Base-by-base conservation (phyloP, 208 protist species). In the Trypanosomatidae sp. region DNA sequence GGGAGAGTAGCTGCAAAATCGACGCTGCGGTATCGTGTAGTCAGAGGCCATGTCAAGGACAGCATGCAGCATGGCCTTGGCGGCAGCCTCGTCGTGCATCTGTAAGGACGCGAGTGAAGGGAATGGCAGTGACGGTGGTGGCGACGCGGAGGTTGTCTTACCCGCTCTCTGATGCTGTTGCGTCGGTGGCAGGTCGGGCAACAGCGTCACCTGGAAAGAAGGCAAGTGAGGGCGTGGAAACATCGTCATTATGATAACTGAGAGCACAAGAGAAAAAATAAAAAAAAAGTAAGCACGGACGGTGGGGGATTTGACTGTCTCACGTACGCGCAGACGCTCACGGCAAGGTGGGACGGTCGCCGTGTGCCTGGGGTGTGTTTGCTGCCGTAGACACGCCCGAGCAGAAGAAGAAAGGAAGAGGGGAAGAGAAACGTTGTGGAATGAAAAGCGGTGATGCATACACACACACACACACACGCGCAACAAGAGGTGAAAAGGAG, bases 1-100 rank as follows among this genome's bases (percentile, higher is more conserved):
- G 0, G 80, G 79, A 1, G 84, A 83, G 80, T 93, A 93, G 53
- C 68, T 65, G 12, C 36, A 66, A 41, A 87, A 87, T 22, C 70
- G 74, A 1, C 59, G 39, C 66, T 76, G 81, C 52, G 64, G 80
- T 13, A 13, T 43, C 33, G 19, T 44, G 47, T 65, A 75, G 46
- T 80, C 65, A 3, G 36, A 12, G 0, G 76, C 76, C 1, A 77
- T 70, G 2, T 68, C 46, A 33, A 91, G 67, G 10, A 91, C 71
- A 46, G 71, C 58, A 55, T 86, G 69, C 19, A 88, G 62, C 86
- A 91, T 91, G 2, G 71, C 52, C 36, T 76, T 67, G 28, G 79
- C 82, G 22, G 56, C 30, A 7, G 49, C 62, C 62, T 67, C 46
- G 33, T 80, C 53, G 22, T 70, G 66, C n/a, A 43, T 13, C 47